Conservation (phyloP, 805 yeast species). For the Torulaspora maleeae region DNA sequence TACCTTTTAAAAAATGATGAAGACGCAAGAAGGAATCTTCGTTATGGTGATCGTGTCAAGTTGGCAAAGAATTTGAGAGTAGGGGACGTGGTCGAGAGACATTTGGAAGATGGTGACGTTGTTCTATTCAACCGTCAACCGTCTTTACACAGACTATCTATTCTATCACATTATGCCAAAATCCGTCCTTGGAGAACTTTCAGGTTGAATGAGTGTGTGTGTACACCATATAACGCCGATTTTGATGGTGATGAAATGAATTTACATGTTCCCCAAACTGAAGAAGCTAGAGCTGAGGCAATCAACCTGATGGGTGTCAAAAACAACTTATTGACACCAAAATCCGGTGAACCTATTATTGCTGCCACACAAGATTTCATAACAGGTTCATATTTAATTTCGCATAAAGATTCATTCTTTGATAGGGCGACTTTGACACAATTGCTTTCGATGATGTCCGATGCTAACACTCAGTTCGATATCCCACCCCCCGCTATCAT, state of each 20-base stretch:
- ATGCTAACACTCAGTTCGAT: constrained; percentile 82
- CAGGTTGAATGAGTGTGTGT: constrained; percentile 95
- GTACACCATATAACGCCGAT: constrained; percentile 99
- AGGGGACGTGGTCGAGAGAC: constrained; percentile 96
- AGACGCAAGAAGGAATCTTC: constrained; percentile 76
- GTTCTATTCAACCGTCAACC: constrained; percentile 97
- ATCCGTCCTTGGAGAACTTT: constrained; percentile 98
- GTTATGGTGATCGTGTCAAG: constrained; percentile 79
- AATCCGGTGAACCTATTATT: constrained; percentile 97
- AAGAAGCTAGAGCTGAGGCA: constrained; percentile 99
- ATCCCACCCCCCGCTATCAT: constrained; percentile 91
- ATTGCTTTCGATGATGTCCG: constrained; percentile 91
- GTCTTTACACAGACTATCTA: constrained; percentile 89
- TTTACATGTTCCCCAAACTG: constrained; percentile 97
- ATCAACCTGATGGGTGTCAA: constrained; percentile 97
- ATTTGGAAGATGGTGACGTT: constrained; percentile 93
- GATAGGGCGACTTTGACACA: constrained; percentile 83
- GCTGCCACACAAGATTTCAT: constrained; percentile 99
- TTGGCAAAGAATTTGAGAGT: constrained; percentile 70
- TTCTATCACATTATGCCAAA: constrained; percentile 91
- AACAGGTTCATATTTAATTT: constrained; percentile 88
- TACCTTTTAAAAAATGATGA: constrained; percentile 80
- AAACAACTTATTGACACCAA: constrained; percentile 89
- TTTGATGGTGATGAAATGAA: constrained; percentile 99
- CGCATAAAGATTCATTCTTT: constrained; percentile 89